These are phyloP conservation scores for Apiospora pterosperma DNA, from an alignment of 2,329 filamentous ascomycete species.

Conservation along the genomic window DNA sequence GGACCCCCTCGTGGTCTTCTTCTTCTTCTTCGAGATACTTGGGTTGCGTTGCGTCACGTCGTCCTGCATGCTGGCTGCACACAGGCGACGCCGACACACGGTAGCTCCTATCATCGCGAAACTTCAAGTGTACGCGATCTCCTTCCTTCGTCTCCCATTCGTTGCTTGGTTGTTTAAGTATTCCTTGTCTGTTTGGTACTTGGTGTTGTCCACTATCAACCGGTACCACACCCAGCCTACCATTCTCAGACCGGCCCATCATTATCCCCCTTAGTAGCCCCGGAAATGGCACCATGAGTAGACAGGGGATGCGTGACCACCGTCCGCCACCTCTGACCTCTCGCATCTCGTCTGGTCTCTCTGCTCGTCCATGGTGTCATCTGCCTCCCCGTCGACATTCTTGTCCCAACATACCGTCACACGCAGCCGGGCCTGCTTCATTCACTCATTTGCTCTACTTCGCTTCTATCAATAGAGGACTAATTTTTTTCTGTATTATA, in stretches of 20 bases:
- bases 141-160: conserved; percentile 15
- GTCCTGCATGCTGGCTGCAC: conserved; percentile 13
- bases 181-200: background rate
- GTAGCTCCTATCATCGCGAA: conserved; percentile 32
- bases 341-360: background rate
- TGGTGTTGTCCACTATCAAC: background rate
- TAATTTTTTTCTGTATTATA: background rate
- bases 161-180: background rate
- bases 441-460: conserved; percentile 1
- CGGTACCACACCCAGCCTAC: background rate
- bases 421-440: background rate
- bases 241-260: background rate
- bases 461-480: background rate
- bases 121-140: conserved; percentile 40
- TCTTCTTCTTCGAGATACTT: background rate
- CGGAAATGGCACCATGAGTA: background rate
- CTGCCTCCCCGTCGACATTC: background rate
- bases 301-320: background rate
- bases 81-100: conserved; percentile 15
- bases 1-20: background rate
- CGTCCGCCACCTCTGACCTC: background rate
- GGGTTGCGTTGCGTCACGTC: conserved; percentile 14
- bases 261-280: background rate
- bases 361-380: background rate
- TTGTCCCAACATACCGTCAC: background rate